Percentiles rank a stretch among this genome's conserved stretches.
phyloP scores from a whole-genome alignment of 2,329 filamentous ascomycete genomes.

The Penicillium sp. region DNA sequence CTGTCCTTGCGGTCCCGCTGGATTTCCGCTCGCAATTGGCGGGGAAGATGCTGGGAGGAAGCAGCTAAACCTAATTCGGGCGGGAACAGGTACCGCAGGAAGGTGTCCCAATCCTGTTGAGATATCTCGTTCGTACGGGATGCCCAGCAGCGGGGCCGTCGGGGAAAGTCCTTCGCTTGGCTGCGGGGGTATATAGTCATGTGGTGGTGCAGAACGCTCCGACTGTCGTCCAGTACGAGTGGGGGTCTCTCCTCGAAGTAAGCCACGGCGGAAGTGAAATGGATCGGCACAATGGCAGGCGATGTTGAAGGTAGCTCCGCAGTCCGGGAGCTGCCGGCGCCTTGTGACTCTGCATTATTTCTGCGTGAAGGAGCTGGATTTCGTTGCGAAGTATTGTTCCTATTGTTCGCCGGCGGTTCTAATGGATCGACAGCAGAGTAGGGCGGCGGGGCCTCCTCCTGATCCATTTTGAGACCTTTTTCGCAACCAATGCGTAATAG shows the following conservation, averaged over 20 bases:
- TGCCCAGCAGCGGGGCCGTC: slow-evolving; percentile 43
- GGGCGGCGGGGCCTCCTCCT: slow-evolving; percentile 43
- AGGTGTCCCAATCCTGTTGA: slow-evolving; percentile 47
- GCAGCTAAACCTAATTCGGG: slow-evolving; percentile 39
- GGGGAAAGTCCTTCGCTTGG: slow-evolving; percentile 43
- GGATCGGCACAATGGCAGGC: slow-evolving; percentile 20
- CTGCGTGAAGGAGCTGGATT: slow-evolving; percentile 21
- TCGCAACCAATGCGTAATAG: not conserved
- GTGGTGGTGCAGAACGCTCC: slow-evolving; percentile 34
- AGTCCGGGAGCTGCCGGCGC: slow-evolving; percentile 19
- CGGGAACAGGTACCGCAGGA: slow-evolving; percentile 44
- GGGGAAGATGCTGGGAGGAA: slow-evolving; percentile 36
- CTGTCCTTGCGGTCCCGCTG: slow-evolving; percentile 44
- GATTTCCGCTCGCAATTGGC: slow-evolving; percentile 41
- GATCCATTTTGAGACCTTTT: slow-evolving; percentile 28
- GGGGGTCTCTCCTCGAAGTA: slow-evolving; percentile 41
- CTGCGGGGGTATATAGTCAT: slow-evolving; percentile 43
- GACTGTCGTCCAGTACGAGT: slow-evolving; percentile 22
- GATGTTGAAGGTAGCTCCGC: slow-evolving; percentile 10
- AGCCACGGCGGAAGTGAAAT: slow-evolving; percentile 38
- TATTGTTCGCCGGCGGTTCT: slow-evolving; percentile 20
- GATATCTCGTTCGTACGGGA: slow-evolving; percentile 33
- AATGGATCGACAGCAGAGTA: slow-evolving; percentile 44
- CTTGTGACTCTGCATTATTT: slow-evolving; percentile 13
- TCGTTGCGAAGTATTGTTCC: slow-evolving; percentile 16